These are phyloP conservation scores for Pleurotus djamor DNA, from an alignment of 768 basidiomycete species.

Conservation along the genomic window DNA sequence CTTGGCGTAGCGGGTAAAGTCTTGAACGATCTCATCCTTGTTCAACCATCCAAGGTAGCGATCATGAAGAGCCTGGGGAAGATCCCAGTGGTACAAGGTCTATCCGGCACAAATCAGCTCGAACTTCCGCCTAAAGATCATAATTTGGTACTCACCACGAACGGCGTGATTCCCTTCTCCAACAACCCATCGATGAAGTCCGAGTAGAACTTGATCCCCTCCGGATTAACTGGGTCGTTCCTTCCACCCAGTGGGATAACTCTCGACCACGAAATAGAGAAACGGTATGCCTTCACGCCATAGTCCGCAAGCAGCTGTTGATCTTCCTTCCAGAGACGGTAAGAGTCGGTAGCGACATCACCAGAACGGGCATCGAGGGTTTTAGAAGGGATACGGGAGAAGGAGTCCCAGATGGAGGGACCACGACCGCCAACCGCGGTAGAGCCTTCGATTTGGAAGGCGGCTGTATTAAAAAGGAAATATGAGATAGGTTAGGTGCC, in stretches of 20 bases:
- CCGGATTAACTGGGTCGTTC: constrained; percentile 68
- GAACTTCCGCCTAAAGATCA: not conserved
- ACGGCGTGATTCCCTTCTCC: constrained; percentile 61
- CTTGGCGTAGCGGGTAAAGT: constrained; percentile 60
- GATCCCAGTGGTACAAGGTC: constrained; percentile 80
- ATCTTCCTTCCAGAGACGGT: constrained; percentile 67
- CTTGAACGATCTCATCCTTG: constrained; percentile 66
- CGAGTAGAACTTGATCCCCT: constrained; percentile 70
- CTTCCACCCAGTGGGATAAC: constrained; percentile 74
- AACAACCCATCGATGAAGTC: constrained; percentile 68
- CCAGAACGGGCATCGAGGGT: constrained; percentile 66
- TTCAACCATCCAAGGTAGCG: constrained; percentile 77
- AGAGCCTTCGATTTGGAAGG: constrained; percentile 77
- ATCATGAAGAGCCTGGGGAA: constrained; percentile 72
- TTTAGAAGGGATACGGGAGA: constrained; percentile 62
- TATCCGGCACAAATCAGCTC: constrained; percentile 15
- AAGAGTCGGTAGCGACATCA: constrained; percentile 71
- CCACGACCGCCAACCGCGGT: constrained; percentile 57
- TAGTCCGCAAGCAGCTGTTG: constrained; percentile 58
- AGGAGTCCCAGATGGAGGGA: constrained; percentile 76
- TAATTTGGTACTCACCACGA: constrained; percentile 45
- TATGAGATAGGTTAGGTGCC: not conserved
- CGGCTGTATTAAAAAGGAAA: constrained; percentile 32
- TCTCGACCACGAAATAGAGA: constrained; percentile 75
- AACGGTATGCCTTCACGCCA: constrained; percentile 72